These are phyloP conservation scores for Firmiana major DNA, from an alignment of 345 rosid genomes.

Conservation along the genomic window DNA sequence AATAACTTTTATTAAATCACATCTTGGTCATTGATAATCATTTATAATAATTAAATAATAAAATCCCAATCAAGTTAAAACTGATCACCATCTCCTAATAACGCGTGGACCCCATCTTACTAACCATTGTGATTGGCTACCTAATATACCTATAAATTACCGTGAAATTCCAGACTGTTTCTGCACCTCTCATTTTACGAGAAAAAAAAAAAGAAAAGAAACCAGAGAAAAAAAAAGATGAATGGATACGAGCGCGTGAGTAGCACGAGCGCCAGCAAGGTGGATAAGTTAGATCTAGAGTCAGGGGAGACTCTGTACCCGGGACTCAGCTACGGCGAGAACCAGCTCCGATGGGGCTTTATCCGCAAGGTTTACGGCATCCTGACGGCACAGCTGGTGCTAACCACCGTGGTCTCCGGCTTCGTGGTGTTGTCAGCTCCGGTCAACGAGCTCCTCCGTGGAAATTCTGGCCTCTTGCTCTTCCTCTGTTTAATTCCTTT, in stretches of 20 bases:
- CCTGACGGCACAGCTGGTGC: slow-evolving; percentile 70
- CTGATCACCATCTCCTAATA: too few relatives aligned
- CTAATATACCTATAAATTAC: neutral
- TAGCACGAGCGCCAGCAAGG: slow-evolving; percentile 33
- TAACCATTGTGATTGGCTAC: neutral
- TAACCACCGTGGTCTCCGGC: slow-evolving; percentile 78
- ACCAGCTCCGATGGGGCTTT: slow-evolving; percentile 91
- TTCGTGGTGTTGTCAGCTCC: slow-evolving; percentile 67
- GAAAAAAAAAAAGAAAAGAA: neutral
- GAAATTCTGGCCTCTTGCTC: slow-evolving; percentile 67
- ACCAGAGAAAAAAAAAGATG: slow-evolving; percentile 26
- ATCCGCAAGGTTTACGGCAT: slow-evolving; percentile 91
- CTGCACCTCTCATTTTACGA: neutral
- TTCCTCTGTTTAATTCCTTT: slow-evolving; percentile 72
- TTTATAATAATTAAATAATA: too few relatives aligned
- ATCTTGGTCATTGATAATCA: too few relatives aligned
- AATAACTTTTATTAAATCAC: too few relatives aligned
- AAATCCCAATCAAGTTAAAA: too few relatives aligned
- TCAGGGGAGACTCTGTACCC: slow-evolving; percentile 78
- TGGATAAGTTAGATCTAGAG: slow-evolving; percentile 45
- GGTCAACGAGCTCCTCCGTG: slow-evolving; percentile 59
- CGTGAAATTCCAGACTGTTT: too few relatives aligned
- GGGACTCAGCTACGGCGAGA: slow-evolving; percentile 76
- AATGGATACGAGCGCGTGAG: slow-evolving; percentile 55
- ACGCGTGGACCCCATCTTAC: neutral